Evolutionary conservation across 495 filamentous ascomycete genomes (phyloP).

Genomic region (Penicillium coprophilum): DNA sequence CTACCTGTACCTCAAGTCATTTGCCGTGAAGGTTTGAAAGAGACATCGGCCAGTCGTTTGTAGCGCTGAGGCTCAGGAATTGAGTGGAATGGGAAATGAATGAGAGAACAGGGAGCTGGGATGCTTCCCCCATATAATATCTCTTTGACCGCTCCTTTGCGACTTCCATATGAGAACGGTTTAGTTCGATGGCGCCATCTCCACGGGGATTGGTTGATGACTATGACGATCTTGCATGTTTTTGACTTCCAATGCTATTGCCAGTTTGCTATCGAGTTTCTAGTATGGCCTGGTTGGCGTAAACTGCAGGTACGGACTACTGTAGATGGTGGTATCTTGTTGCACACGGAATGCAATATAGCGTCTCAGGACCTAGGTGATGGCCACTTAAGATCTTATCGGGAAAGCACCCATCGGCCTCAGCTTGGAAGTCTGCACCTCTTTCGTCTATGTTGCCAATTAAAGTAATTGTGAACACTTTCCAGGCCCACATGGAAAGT

Average conservation of each 20-base stretch:
- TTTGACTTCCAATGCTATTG: constrained; percentile 5
- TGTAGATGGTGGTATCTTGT: neutral
- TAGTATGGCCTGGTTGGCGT: neutral
- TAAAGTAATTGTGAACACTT: too few relatives aligned
- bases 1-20: constrained; percentile 90
- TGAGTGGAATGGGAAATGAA: constrained; percentile 8
- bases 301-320: neutral
- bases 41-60: neutral
- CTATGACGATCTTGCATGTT: constrained; percentile 22
- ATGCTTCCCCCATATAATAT: neutral
- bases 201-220: constrained; percentile 23
- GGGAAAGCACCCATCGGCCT: too few relatives aligned
- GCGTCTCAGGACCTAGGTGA: too few relatives aligned
- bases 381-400: too few relatives aligned
- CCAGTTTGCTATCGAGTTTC: neutral
- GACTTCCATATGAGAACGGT: constrained; percentile 19
- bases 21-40: constrained; percentile 65
- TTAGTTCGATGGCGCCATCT: constrained; percentile 40
- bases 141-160: constrained; percentile 1
- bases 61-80: neutral
- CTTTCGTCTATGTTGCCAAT: too few relatives aligned
- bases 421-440: too few relatives aligned
- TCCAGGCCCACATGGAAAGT: too few relatives aligned
- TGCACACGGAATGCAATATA: too few relatives aligned
- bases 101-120: constrained; percentile 7